Evolutionary conservation across 2,329 filamentous ascomycete genomes (phyloP), one percentile per base, ranked within the genome.

Genomic region (Parascedosporium putredinis): DNA sequence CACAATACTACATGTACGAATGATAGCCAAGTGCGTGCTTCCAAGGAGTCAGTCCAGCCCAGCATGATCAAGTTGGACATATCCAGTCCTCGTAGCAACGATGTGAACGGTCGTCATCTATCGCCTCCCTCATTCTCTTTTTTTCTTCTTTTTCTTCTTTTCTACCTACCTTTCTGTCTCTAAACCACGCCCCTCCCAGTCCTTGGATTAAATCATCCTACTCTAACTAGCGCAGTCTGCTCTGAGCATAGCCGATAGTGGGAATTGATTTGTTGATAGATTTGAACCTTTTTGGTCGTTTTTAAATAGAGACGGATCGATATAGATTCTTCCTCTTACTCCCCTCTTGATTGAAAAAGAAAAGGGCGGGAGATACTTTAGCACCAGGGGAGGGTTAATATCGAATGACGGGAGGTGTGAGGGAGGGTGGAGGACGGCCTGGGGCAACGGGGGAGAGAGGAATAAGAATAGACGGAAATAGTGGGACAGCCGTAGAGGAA

Each of bases 381-480:
- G n/a, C n/a, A n/a, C n/a, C n/a, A n/a, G n/a, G n/a, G n/a, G n/a
- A n/a, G n/a, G n/a, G n/a, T n/a, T 23, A 45, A 45, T 45, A 45
- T 45, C 23, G 42, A 45, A 45, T 45, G 42, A 20, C 12, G 40
- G 40, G 40, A 14, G 40, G 40, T 43, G 20, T 43, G 40, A 14
- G 40, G 14, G 14, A 43, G 33, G n/a, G 33, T 14, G 6, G 14
- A 14, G 23, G 24, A 18, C 42, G 42, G 23, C 6, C 8, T 42
- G 38, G 20, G 14, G 12, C 23, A 20, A 10, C n/a, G 6, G 23
- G n/a, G 38, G 14, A 14, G 42, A 9, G 42, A 25, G 22, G 22
- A 45, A 45, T 25, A 45, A 45, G 27, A 45, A 23, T 25, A 45
- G 42, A n/a, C n/a, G n/a, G n/a, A n/a, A n/a, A n/a, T n/a, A n/a